Conservation (phyloP, 352 stramenopile species). For the Phytophthora palmivora region DNA sequence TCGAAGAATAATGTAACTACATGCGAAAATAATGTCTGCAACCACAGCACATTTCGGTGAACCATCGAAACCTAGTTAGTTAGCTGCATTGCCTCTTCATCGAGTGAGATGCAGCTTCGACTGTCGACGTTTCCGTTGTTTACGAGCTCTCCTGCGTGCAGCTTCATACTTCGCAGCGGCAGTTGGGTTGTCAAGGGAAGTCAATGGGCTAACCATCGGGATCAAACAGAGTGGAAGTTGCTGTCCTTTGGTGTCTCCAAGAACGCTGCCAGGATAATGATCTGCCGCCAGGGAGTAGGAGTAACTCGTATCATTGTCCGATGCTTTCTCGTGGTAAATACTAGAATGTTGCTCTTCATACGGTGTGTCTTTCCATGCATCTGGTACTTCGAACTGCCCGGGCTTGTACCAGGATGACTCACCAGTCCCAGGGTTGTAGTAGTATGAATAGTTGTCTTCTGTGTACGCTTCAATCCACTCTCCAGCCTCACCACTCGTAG, state of each 20-base stretch:
- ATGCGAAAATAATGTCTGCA: too few relatives aligned
- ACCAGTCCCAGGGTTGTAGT: slow-evolving; percentile 63
- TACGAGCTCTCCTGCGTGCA: slow-evolving; percentile 48
- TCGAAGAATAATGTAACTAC: background rate
- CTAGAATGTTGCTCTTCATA: slow-evolving; percentile 4
- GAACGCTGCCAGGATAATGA: slow-evolving; percentile 7
- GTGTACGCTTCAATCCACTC: slow-evolving; percentile 58
- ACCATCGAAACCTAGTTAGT: background rate
- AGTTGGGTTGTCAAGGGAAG: slow-evolving; percentile 69
- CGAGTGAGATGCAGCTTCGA: slow-evolving; percentile 7
- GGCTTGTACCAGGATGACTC: slow-evolving; percentile 67
- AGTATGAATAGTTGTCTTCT: slow-evolving; percentile 67
- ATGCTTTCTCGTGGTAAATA: slow-evolving; percentile 5
- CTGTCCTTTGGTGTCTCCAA: slow-evolving; percentile 25
- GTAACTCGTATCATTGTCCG: slow-evolving; percentile 19
- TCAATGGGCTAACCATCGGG: slow-evolving; percentile 71
- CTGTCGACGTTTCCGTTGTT: slow-evolving; percentile 21
- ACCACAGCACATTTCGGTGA: background rate
- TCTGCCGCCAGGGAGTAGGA: slow-evolving; percentile 5
- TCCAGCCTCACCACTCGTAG: background rate
- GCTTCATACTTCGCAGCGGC: slow-evolving; percentile 60
- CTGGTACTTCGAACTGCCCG: slow-evolving; percentile 5
- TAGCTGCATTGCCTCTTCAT: background rate
- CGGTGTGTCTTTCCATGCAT: background rate
- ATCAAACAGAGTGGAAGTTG: slow-evolving; percentile 70